phyloP scores from a whole-genome alignment of 2,329 filamentous ascomycete genomes.

The Ophiostoma pallidulum region DNA sequence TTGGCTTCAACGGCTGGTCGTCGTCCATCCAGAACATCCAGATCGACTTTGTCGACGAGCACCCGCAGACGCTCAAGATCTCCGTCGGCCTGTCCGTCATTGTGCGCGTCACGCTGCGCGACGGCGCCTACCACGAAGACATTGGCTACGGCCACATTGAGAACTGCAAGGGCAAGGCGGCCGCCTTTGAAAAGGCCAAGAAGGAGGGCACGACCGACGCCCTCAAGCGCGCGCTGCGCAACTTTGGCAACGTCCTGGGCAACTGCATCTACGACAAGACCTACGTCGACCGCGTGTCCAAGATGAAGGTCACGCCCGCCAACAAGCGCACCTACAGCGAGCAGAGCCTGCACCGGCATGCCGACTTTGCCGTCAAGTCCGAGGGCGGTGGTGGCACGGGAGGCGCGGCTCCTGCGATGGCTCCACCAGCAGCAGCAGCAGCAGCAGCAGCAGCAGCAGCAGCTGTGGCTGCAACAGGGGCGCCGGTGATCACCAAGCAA shows the following conservation, averaged over 20 bases:
- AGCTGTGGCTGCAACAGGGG: background rate
- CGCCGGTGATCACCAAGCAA: background rate
- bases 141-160: slow-evolving; percentile 95
- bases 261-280: slow-evolving; percentile 98
- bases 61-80: slow-evolving; percentile 65
- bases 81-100: slow-evolving; percentile 83
- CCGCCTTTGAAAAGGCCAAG: slow-evolving; percentile 96
- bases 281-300: slow-evolving; percentile 81
- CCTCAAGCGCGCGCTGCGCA: slow-evolving; percentile 78
- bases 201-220: slow-evolving; percentile 96
- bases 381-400: slow-evolving; percentile 22
- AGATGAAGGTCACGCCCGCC: slow-evolving; percentile 69
- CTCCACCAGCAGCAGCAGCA: slow-evolving; percentile 2
- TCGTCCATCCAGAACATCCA: slow-evolving; percentile 91
- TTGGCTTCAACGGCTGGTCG: slow-evolving; percentile 97
- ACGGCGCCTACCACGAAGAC: slow-evolving; percentile 97
- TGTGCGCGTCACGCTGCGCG: slow-evolving; percentile 77
- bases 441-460: background rate
- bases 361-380: slow-evolving; percentile 61
- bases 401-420: slow-evolving; percentile 11
- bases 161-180: slow-evolving; percentile 89
- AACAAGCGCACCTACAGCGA: slow-evolving; percentile 56
- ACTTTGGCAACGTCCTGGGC: slow-evolving; percentile 92
- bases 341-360: slow-evolving; percentile 70
- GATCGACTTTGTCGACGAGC: slow-evolving; percentile 91